These are phyloP conservation scores for Syncephalastrum contaminatum DNA, from an alignment of 371 early-diverging fungal species.

Conservation along the genomic window DNA sequence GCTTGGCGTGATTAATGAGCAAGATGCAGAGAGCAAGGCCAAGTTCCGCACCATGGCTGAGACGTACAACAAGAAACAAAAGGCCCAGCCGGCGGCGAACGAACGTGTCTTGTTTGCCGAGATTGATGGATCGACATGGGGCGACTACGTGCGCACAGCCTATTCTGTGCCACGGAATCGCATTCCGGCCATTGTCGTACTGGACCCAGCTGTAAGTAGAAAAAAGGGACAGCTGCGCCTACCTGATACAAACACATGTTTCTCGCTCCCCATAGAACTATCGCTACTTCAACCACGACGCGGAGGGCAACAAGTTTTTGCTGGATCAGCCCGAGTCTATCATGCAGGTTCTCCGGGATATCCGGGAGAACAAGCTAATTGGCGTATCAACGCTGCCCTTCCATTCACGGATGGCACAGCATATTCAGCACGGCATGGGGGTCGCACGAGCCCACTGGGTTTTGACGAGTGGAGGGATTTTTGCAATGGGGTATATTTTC, in stretches of 20 bases:
- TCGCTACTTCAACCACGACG: slow-evolving; percentile 15
- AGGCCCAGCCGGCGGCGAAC: slow-evolving; percentile 3
- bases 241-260: background rate
- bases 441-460: slow-evolving; percentile 27
- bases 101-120: slow-evolving; percentile 25
- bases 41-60: slow-evolving; percentile 23
- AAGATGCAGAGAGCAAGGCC: slow-evolving; percentile 13
- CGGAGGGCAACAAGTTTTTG: slow-evolving; percentile 9
- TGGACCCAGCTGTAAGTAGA: slow-evolving; percentile 20
- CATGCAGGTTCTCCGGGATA: slow-evolving; percentile 11
- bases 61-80: slow-evolving; percentile 10
- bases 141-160: slow-evolving; percentile 18
- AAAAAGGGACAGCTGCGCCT: background rate
- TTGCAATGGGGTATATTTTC: slow-evolving; percentile 16
- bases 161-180: slow-evolving; percentile 17
- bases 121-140: slow-evolving; percentile 18
- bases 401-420: slow-evolving; percentile 14
- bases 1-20: slow-evolving; percentile 20
- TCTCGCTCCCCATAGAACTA: slow-evolving; percentile 9
- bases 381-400: slow-evolving; percentile 21
- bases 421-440: slow-evolving; percentile 11
- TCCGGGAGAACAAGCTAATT: slow-evolving; percentile 7
- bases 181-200: slow-evolving; percentile 22
- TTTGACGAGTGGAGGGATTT: slow-evolving; percentile 20
- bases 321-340: slow-evolving; percentile 17